These are phyloP conservation scores for Incumbomyces delicatus DNA, from an alignment of 2,329 filamentous ascomycete genomes.

Conservation along the genomic window DNA sequence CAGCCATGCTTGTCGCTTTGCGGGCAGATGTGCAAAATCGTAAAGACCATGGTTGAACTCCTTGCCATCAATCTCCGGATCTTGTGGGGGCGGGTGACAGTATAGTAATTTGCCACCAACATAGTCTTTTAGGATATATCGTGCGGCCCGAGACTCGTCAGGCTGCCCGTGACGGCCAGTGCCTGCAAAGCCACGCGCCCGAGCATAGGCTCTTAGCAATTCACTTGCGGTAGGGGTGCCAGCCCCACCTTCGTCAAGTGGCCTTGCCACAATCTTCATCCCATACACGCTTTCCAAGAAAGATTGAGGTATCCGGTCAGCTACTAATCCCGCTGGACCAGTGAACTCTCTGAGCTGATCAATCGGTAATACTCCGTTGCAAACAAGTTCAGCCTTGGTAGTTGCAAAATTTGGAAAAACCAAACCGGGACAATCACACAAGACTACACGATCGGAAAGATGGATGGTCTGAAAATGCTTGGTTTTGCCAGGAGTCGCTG, in stretches of 20 bases:
- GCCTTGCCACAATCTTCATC: conserved; percentile 71
- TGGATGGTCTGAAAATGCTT: conserved; percentile 99
- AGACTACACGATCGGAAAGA: conserved; percentile 74
- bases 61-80: conserved; percentile 53
- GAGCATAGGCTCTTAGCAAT: conserved; percentile 74
- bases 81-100: conserved; percentile 72
- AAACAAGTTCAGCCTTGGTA: conserved; percentile 92
- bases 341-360: conserved; percentile 91
- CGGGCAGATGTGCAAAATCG: conserved; percentile 68
- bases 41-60: conserved; percentile 89
- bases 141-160: conserved; percentile 83
- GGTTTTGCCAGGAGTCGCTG: conserved; percentile 92
- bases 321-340: conserved; percentile 73
- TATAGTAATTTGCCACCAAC: conserved; percentile 92
- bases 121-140: conserved; percentile 90
- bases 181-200: conserved; percentile 81
- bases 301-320: conserved; percentile 71
- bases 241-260: conserved; percentile 84
- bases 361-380: conserved; percentile 88
- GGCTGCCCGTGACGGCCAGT: conserved; percentile 73
- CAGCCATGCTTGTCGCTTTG: conserved; percentile 63
- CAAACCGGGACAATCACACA: conserved; percentile 96
- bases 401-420: conserved; percentile 97
- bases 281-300: conserved; percentile 93
- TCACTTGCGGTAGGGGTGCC: conserved; percentile 78